Evolutionary conservation across 805 yeast species (phyloP).

Genomic region (Sporopachydermia lactativora): DNA sequence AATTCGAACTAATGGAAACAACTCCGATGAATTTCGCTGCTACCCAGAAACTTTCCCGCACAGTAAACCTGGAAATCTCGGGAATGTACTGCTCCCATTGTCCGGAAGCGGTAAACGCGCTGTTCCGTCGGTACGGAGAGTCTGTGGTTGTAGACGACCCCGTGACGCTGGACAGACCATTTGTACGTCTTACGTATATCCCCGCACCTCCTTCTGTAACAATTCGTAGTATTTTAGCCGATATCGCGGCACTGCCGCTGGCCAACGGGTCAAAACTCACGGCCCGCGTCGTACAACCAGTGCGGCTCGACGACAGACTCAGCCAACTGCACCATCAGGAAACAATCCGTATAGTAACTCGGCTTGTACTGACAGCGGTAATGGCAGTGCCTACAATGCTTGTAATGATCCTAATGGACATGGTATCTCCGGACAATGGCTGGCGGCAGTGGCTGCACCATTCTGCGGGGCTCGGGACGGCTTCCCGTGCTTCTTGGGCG

Average conservation of each 20-base stretch:
- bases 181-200: constrained; percentile 47
- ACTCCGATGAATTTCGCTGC: constrained; percentile 32
- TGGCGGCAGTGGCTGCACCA: constrained; percentile 41
- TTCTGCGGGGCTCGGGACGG: constrained; percentile 51
- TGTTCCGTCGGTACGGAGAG: constrained; percentile 38
- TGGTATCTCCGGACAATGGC: constrained; percentile 27
- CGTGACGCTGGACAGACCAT: constrained; percentile 40
- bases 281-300: constrained; percentile 38
- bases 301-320: constrained; percentile 52
- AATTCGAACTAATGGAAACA: constrained; percentile 32
- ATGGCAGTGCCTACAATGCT: constrained; percentile 56
- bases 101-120: constrained; percentile 39
- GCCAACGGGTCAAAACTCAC: constrained; percentile 25
- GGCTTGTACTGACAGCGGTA: constrained; percentile 34
- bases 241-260: constrained; percentile 29
- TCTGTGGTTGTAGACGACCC: constrained; percentile 42
- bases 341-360: constrained; percentile 27
- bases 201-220: constrained; percentile 42
- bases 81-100: constrained; percentile 64
- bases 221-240: constrained; percentile 38
- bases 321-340: constrained; percentile 34
- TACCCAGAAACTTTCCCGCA: constrained; percentile 35
- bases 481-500: constrained; percentile 49
- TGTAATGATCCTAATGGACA: constrained; percentile 54
- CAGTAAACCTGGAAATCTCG: constrained; percentile 38